phyloP scores from a whole-genome alignment of 495 filamentous ascomycete genomes.

The Massariosphaeria phaeospora region DNA sequence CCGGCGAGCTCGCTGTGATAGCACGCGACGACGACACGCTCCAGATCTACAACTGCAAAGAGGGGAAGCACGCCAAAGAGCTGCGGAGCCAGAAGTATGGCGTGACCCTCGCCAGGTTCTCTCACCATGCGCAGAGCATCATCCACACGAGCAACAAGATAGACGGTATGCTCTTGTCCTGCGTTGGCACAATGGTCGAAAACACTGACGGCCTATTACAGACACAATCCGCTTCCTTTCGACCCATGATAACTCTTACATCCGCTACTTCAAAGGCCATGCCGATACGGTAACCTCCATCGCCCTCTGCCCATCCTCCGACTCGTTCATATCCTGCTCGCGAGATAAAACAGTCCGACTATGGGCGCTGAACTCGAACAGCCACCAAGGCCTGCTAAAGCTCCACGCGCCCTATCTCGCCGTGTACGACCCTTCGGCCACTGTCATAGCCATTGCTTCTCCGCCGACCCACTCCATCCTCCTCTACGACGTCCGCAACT shows the following conservation, averaged over 20 bases:
- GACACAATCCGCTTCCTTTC: slow-evolving; percentile 87
- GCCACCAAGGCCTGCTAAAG: slow-evolving; percentile 69
- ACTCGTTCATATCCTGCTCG: slow-evolving; percentile 86
- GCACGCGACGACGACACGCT: slow-evolving; percentile 89
- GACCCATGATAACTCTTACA: slow-evolving; percentile 88
- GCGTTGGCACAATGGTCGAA: too few relatives aligned
- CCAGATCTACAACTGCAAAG: slow-evolving; percentile 87
- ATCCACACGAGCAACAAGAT: slow-evolving; percentile 94
- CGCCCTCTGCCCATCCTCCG: slow-evolving; percentile 64
- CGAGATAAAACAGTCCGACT: slow-evolving; percentile 82
- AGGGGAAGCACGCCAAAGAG: slow-evolving; percentile 78
- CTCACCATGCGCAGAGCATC: slow-evolving; percentile 78
- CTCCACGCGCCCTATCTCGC: slow-evolving; percentile 73
- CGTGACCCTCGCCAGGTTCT: slow-evolving; percentile 87
- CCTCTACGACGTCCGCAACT: slow-evolving; percentile 90
- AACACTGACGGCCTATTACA: slow-evolving; percentile 33
- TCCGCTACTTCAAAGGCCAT: slow-evolving; percentile 92
- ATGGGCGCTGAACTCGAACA: slow-evolving; percentile 74
- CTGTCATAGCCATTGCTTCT: slow-evolving; percentile 83
- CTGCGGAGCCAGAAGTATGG: slow-evolving; percentile 92
- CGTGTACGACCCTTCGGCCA: slow-evolving; percentile 82
- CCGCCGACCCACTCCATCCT: slow-evolving; percentile 71
- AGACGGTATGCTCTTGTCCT: slow-evolving; percentile 53
- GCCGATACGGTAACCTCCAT: slow-evolving; percentile 75
- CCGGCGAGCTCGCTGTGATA: slow-evolving; percentile 80